Evolutionary conservation across 2,329 filamentous ascomycete species (phyloP).

Genomic region (Colletotrichum sp.): DNA sequence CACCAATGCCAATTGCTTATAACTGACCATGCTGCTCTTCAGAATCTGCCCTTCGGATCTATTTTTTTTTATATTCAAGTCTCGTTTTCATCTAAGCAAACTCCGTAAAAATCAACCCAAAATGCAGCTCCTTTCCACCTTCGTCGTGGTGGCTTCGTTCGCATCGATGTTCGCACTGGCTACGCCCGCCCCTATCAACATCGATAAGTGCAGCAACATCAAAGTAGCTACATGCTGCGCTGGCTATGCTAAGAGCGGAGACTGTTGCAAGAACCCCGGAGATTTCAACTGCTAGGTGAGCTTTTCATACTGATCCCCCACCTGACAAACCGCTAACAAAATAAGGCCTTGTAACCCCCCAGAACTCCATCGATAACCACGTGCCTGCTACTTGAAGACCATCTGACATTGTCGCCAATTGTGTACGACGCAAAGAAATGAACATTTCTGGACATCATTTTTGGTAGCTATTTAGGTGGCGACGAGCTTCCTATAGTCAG

Average conservation of each 20-base stretch:
- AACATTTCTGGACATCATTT: background rate
- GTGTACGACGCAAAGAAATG: background rate
- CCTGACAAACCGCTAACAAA: background rate
- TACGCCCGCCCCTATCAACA: background rate
- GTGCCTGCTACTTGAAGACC: background rate
- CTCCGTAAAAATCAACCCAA: background rate
- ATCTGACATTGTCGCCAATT: background rate
- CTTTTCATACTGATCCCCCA: background rate
- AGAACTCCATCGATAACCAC: background rate
- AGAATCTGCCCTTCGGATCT: background rate
- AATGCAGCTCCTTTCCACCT: background rate
- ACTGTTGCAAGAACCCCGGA: background rate
- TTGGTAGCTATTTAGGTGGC: background rate
- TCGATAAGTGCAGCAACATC: background rate
- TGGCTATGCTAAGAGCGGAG: background rate
- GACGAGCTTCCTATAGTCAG: background rate
- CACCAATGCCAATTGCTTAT: background rate
- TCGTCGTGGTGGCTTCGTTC: background rate
- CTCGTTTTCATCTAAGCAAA: background rate
- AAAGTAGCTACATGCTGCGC: background rate
- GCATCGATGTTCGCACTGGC: background rate
- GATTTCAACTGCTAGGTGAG: background rate
- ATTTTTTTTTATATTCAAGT: background rate
- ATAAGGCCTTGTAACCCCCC: background rate
- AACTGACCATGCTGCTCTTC: background rate